Conservation (phyloP, 805 yeast species). For the Clavispora fructus region DNA sequence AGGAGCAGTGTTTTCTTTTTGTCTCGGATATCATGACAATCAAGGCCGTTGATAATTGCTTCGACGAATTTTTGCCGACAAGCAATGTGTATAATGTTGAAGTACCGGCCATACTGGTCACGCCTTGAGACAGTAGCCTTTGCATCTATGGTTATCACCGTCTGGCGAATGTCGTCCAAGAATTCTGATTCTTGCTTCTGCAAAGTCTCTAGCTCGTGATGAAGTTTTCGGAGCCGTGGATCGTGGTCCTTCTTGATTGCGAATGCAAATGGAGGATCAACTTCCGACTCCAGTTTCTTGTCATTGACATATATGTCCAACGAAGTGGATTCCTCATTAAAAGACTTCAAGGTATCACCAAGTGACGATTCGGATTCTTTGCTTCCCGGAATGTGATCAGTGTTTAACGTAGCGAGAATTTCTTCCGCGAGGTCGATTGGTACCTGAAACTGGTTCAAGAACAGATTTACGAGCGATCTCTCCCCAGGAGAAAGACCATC, state of each 20-base stretch:
- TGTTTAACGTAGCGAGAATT: constrained; percentile 32
- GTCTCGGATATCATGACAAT: constrained; percentile 19
- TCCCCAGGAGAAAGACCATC: constrained; percentile 16
- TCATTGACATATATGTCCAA: not conserved
- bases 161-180: constrained; percentile 16
- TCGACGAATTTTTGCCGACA: constrained; percentile 33
- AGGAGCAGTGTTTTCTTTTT: constrained; percentile 40
- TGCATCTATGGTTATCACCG: constrained; percentile 22
- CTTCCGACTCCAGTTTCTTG: not conserved
- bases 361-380: not conserved
- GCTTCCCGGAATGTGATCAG: constrained; percentile 17
- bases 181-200: constrained; percentile 20
- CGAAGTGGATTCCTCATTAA: not conserved
- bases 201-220: constrained; percentile 25
- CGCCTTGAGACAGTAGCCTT: constrained; percentile 24
- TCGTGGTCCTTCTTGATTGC: constrained; percentile 33
- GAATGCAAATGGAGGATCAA: constrained; percentile 8
- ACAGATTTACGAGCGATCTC: constrained; percentile 13
- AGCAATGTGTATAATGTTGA: constrained; percentile 45
- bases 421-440: constrained; percentile 38
- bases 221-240: constrained; percentile 26
- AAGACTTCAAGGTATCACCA: not conserved
- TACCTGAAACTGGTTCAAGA: constrained; percentile 26
- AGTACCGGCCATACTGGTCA: constrained; percentile 24
- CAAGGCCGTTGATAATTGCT: constrained; percentile 13